phyloP scores from a whole-genome alignment of 106 monocot genomes.

The Cymbidium sinense region DNA sequence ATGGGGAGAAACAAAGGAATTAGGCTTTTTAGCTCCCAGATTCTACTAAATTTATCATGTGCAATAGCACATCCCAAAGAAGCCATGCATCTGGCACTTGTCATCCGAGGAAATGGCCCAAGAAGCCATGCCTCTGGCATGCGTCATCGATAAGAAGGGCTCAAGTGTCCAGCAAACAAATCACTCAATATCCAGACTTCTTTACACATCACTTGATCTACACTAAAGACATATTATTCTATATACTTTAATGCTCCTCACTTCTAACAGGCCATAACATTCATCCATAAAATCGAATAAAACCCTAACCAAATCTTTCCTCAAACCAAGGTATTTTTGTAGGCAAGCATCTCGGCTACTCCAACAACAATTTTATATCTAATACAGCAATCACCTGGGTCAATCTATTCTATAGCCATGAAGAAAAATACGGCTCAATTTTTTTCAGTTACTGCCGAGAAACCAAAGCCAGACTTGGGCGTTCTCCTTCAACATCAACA shows the following conservation, averaged over 20 bases:
- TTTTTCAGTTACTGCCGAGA: not conserved
- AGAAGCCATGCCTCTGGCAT: not conserved
- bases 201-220: not conserved
- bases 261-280: no score
- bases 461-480: not conserved
- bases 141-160: not conserved
- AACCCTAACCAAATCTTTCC: not conserved
- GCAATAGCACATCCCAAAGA: not conserved
- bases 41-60: not conserved
- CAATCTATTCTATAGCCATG: no score
- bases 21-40: not conserved
- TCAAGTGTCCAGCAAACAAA: not conserved
- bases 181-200: not conserved
- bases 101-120: not conserved
- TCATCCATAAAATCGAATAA: no score
- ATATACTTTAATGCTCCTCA: not conserved
- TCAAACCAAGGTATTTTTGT: not conserved
- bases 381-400: no score
- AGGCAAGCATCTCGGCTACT: not conserved
- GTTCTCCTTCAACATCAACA: not conserved
- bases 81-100: not conserved
- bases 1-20: not conserved
- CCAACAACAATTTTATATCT: not conserved
- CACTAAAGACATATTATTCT: not conserved
- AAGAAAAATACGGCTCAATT: not conserved